phyloP scores from a whole-genome alignment of 805 yeast species.

The Lachancea cidri region DNA sequence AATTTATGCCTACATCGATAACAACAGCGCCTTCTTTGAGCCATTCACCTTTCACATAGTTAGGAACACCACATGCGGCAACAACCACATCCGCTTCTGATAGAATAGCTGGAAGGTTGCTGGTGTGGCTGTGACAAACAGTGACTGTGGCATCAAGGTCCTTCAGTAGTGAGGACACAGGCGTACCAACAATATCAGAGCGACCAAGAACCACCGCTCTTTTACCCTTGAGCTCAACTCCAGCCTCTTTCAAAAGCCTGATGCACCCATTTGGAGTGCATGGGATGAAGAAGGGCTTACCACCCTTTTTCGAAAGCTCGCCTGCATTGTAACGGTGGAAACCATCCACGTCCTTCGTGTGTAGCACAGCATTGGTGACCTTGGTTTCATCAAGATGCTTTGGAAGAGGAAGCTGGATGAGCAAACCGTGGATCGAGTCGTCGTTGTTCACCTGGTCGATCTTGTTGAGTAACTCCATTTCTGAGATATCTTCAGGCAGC shows the following conservation, averaged over 20 bases:
- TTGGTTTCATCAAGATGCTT: constrained; percentile 60
- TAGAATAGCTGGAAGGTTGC: constrained; percentile 46
- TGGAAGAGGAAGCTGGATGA: constrained; percentile 77
- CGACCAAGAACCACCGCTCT: constrained; percentile 82
- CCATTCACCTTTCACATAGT: constrained; percentile 83
- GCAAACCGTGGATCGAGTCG: constrained; percentile 59
- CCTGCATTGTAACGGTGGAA: constrained; percentile 76
- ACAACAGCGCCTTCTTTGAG: constrained; percentile 79
- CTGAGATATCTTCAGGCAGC: constrained; percentile 51
- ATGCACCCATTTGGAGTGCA: constrained; percentile 83
- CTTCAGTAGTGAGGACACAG: constrained; percentile 65
- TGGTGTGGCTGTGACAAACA: constrained; percentile 63
- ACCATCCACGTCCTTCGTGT: constrained; percentile 78
- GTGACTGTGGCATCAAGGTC: constrained; percentile 75
- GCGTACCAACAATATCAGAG: constrained; percentile 82
- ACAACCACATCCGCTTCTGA: constrained; percentile 70
- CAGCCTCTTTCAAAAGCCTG: constrained; percentile 53
- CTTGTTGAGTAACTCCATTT: constrained; percentile 48
- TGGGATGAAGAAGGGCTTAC: constrained; percentile 66
- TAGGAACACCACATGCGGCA: constrained; percentile 87
- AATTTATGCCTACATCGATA: constrained; percentile 94
- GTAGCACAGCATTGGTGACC: constrained; percentile 60
- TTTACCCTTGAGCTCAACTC: constrained; percentile 54
- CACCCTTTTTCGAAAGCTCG: constrained; percentile 68
- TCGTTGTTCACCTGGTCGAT: constrained; percentile 56